Percentiles rank a stretch among this genome's conserved stretches.
These are phyloP conservation scores for Plasmodium malariae DNA, from an alignment of 169 alveolate species.

Conservation along the genomic window DNA sequence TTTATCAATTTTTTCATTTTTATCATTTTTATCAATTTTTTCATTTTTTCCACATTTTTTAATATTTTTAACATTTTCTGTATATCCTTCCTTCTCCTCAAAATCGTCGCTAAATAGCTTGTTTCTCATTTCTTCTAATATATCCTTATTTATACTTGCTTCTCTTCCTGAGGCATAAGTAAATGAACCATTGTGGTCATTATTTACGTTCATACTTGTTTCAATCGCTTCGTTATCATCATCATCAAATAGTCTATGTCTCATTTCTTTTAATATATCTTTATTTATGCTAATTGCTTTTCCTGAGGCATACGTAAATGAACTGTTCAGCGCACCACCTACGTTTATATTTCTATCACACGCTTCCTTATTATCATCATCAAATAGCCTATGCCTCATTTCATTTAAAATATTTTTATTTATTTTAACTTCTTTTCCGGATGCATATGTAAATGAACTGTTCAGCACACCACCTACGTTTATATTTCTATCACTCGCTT, in stretches of 20 bases:
- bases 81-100: background rate
- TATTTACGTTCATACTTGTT: background rate
- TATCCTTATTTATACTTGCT: constrained; percentile 27
- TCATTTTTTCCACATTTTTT: background rate
- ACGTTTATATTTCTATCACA: background rate
- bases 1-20: constrained; percentile 1
- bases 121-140: constrained; percentile 16
- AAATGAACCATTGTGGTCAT: background rate
- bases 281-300: constrained; percentile 29
- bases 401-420: constrained; percentile 39
- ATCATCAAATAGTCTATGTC: constrained; percentile 17
- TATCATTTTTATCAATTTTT: background rate
- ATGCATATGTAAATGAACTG: constrained; percentile 46
- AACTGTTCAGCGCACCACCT: background rate
- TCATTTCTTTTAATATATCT: constrained; percentile 26
- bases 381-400: constrained; percentile 32
- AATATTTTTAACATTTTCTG: background rate
- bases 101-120: constrained; percentile 26
- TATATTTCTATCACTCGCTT: background rate
- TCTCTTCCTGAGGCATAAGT: constrained; percentile 68
- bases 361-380: constrained; percentile 26
- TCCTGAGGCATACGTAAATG: constrained; percentile 52
- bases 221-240: constrained; percentile 1
- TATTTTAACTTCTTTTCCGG: constrained; percentile 59
- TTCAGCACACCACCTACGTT: background rate